Percentiles rank a stretch among this genome's conserved stretches.
Evolutionary conservation across 2,329 filamentous ascomycete species (phyloP).

Genomic region (Paraconiothyrium brasiliense): DNA sequence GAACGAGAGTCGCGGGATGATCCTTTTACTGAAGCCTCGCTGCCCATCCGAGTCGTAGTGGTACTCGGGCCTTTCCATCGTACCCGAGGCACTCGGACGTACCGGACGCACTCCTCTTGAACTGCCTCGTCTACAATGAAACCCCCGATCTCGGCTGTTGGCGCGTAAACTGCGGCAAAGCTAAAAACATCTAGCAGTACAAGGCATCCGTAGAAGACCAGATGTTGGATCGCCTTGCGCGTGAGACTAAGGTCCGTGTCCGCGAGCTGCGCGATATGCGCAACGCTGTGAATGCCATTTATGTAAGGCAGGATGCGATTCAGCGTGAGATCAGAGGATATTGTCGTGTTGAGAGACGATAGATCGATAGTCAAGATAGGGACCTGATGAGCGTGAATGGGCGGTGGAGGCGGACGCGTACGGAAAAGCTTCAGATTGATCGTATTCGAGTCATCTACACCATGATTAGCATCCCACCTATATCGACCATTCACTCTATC

Average conservation of each 20-base stretch:
- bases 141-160: constrained; percentile 77
- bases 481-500: not conserved
- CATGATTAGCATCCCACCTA: constrained; percentile 9
- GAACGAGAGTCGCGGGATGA: constrained; percentile 29
- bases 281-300: constrained; percentile 89
- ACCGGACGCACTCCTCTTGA: constrained; percentile 87
- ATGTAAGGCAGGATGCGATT: constrained; percentile 84
- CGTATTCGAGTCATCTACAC: constrained; percentile 85
- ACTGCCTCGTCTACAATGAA: constrained; percentile 81
- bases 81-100: constrained; percentile 66
- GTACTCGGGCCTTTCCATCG: constrained; percentile 26
- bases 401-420: constrained; percentile 77
- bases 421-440: constrained; percentile 97
- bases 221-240: constrained; percentile 84
- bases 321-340: constrained; percentile 77
- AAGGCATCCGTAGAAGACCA: constrained; percentile 92
- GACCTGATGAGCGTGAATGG: constrained; percentile 88
- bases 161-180: constrained; percentile 90
- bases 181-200: constrained; percentile 94
- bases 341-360: constrained; percentile 53
- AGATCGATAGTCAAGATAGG: constrained; percentile 73
- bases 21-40: constrained; percentile 27
- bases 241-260: constrained; percentile 89
- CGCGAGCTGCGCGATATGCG: constrained; percentile 83
- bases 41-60: constrained; percentile 18